Percentiles rank a stretch among this genome's conserved stretches.
phyloP scores from a whole-genome alignment of 192 early-diverging fungal species.

The Rhizoclosmatium sp. region DNA sequence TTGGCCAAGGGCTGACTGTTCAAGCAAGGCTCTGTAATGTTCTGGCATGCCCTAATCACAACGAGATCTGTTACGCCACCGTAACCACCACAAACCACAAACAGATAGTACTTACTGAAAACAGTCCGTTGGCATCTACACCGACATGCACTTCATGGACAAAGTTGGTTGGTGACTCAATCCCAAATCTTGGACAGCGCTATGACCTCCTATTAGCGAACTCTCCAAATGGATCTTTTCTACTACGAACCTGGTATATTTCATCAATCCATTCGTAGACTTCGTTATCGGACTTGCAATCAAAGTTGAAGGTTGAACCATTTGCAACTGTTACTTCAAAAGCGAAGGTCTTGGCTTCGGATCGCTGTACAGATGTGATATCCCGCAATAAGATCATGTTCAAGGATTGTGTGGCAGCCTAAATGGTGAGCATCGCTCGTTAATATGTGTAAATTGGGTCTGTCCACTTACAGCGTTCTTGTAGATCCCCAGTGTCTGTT shows the following conservation, averaged over 20 bases:
- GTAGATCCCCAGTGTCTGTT: constrained; percentile 91
- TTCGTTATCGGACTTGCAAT: constrained; percentile 94
- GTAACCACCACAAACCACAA: neutral
- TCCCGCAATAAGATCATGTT: constrained; percentile 52
- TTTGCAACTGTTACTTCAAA: constrained; percentile 88
- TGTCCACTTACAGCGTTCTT: constrained; percentile 77
- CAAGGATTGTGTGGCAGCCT: neutral
- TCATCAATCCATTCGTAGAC: constrained; percentile 98
- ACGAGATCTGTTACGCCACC: neutral
- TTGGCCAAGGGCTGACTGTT: constrained; percentile 91
- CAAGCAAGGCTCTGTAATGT: constrained; percentile 91
- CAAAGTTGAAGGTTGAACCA: constrained; percentile 89
- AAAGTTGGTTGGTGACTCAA: constrained; percentile 83
- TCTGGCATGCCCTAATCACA: constrained; percentile 82
- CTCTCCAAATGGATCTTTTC: neutral
- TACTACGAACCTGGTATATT: constrained; percentile 79
- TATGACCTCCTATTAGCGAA: constrained; percentile 25
- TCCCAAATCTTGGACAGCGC: constrained; percentile 73
- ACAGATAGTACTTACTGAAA: constrained; percentile 40
- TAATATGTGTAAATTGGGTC: neutral
- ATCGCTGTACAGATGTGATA: constrained; percentile 82
- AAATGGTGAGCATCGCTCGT: neutral
- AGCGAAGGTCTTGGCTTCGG: constrained; percentile 89
- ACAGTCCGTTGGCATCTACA: constrained; percentile 54
- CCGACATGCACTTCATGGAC: constrained; percentile 81